Conservation (phyloP, 306 rosid species). For the Spatholobus suberectus region DNA sequence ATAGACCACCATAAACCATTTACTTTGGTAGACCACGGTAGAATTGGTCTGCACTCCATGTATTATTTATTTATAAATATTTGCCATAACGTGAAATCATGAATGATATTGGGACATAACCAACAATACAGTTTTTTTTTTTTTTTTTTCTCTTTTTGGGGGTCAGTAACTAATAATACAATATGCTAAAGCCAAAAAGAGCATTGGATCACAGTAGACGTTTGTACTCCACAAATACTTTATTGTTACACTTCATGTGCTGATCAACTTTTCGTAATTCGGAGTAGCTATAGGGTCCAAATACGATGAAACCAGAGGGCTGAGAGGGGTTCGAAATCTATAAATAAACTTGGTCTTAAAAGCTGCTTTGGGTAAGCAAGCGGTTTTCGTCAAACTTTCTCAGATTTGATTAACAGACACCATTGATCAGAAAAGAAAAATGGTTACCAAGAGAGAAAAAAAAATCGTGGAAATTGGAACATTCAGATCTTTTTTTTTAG, state of each 20-base stretch:
- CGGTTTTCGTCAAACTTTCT: slow-evolving; percentile 1
- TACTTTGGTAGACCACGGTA: too few relatives aligned
- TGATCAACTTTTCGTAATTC: background rate
- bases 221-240: background rate
- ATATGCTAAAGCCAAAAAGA: background rate
- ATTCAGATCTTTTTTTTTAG: too few relatives aligned
- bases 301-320: background rate
- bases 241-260: background rate
- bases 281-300: background rate
- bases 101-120: too few relatives aligned
- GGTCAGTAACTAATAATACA: background rate
- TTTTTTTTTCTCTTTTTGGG: too few relatives aligned
- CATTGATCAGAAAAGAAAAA: background rate
- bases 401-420: background rate
- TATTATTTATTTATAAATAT: too few relatives aligned
- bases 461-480: background rate
- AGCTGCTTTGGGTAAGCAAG: background rate
- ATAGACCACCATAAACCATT: too few relatives aligned
- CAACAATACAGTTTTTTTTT: too few relatives aligned
- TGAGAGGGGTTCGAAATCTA: background rate
- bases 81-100: too few relatives aligned
- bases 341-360: background rate
- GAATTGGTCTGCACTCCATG: too few relatives aligned
- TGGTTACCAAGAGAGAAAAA: too few relatives aligned
- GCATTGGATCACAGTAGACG: too few relatives aligned